Evolutionary conservation across 768 basidiomycete genomes (phyloP).

Genomic region (Symmetrospora coprosmae): DNA sequence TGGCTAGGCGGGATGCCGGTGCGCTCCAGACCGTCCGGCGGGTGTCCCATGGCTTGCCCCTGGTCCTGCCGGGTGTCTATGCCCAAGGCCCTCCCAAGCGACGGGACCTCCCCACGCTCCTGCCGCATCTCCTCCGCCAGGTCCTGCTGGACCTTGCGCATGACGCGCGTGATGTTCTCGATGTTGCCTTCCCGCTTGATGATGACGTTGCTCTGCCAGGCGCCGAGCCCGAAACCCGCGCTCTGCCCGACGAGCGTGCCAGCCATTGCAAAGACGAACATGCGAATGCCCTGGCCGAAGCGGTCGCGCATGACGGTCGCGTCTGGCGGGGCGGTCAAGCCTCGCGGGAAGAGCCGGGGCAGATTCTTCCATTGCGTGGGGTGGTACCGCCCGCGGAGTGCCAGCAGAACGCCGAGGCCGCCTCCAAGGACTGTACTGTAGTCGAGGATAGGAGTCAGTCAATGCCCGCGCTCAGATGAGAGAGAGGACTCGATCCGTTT

Average conservation of each 20-base stretch:
- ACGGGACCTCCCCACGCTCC: too few relatives aligned
- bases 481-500: too few relatives aligned
- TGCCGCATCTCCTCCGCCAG: slow-evolving; percentile 7
- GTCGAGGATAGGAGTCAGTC: too few relatives aligned
- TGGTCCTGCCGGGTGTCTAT: too few relatives aligned
- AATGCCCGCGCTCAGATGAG: too few relatives aligned
- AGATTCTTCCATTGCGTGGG: slow-evolving; percentile 12
- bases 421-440: slow-evolving; percentile 12
- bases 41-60: too few relatives aligned
- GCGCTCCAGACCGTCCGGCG: too few relatives aligned
- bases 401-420: slow-evolving; percentile 11
- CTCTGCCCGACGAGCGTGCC: slow-evolving; percentile 8
- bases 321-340: not conserved
- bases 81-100: too few relatives aligned
- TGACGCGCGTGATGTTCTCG: slow-evolving; percentile 15
- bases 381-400: slow-evolving; percentile 4
- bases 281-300: not conserved
- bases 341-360: slow-evolving; percentile 8
- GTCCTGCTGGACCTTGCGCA: slow-evolving; percentile 18
- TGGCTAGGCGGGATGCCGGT: too few relatives aligned
- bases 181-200: slow-evolving; percentile 10
- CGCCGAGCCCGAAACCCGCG: slow-evolving; percentile 1
- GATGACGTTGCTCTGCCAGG: not conserved
- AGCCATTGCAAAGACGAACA: not conserved
- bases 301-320: not conserved